Conservation (phyloP, 768 basidiomycete genomes). For the Phylloporus arenicola region DNA sequence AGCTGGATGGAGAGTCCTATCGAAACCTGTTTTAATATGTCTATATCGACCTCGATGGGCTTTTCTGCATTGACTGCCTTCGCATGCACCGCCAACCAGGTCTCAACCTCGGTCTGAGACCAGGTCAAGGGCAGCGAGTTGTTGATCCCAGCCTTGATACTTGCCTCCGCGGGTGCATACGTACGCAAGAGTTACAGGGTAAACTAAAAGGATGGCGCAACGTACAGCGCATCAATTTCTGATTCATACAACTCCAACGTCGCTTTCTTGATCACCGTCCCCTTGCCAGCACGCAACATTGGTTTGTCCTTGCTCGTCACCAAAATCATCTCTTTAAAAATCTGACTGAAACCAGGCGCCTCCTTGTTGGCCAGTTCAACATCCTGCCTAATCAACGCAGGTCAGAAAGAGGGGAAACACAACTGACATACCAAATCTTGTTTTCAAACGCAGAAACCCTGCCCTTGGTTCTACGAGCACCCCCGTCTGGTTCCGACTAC, state of each 20-base stretch:
- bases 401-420: background rate
- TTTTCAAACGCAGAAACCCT: constrained; percentile 33
- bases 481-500: constrained; percentile 26
- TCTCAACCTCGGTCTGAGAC: too few species aligned
- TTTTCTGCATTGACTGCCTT: too few species aligned
- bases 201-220: too few species aligned
- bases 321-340: constrained; percentile 51
- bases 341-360: constrained; percentile 38
- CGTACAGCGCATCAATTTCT: constrained; percentile 47
- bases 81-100: too few species aligned
- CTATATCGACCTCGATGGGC: too few species aligned
- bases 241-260: constrained; percentile 35
- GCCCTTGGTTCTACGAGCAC: constrained; percentile 30
- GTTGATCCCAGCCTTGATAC: too few species aligned
- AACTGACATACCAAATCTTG: constrained; percentile 32
- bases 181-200: too few species aligned
- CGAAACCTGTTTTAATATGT: too few species aligned
- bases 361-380: constrained; percentile 40
- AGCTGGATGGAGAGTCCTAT: too few species aligned
- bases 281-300: constrained; percentile 42
- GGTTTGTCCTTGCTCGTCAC: constrained; percentile 39
- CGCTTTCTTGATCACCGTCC: constrained; percentile 40
- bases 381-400: constrained; percentile 22
- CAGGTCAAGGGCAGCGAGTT: too few species aligned
- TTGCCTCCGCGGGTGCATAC: too few species aligned